Base-by-base conservation (phyloP, 352 stramenopile species). In the Albugo candida region DNA sequence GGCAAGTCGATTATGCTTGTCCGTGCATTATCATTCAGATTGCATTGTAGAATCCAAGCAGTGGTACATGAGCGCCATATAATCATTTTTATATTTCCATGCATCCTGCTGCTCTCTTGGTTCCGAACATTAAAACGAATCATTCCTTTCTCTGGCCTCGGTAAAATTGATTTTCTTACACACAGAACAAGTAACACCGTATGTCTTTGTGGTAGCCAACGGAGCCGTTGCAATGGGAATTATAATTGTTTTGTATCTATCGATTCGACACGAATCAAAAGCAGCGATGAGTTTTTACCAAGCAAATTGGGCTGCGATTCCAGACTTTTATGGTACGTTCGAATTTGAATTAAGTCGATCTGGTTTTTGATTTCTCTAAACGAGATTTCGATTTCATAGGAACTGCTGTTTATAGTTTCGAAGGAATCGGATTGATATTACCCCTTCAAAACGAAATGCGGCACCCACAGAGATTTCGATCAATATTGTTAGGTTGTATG, bases 241-340 rank as follows among this genome's bases (percentile, higher is more conserved):
- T 41, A 54, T 45, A n/a, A 86, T 86, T 39, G 74, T 86, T 5
- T 86, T 86, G 52, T 86, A 81, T 60, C 83, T 81, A 60, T 83
- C 74, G 13, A 54, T 81, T 40, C 43, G 69, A 64, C 47, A 54
- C 61, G 11, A 49, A 72, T 36, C 60, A 12, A 55, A 58, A 45
- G 48, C 61, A 3, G 61, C 60, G 2, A 1, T 55, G 2, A 27
- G 49, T 13, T 53, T 52, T 1, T 47, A 58, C 11, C 52, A 45
- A 2, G 48, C 63, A 2, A 54, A 64, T 18, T 74, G 65, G 62
- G 54, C 55, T 1, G 57, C 66, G 11, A 56, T 86, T 5, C 65
- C 70, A 1, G 63, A 75, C 43, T 86, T 86, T 53, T 86, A 83
- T 43, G 73, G 61, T 69, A 19, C 16, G 41, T 18, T 18, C n/a